phyloP scores from a whole-genome alignment of 2,329 filamentous ascomycete genomes.

The Emmonsiellopsis sp. region DNA sequence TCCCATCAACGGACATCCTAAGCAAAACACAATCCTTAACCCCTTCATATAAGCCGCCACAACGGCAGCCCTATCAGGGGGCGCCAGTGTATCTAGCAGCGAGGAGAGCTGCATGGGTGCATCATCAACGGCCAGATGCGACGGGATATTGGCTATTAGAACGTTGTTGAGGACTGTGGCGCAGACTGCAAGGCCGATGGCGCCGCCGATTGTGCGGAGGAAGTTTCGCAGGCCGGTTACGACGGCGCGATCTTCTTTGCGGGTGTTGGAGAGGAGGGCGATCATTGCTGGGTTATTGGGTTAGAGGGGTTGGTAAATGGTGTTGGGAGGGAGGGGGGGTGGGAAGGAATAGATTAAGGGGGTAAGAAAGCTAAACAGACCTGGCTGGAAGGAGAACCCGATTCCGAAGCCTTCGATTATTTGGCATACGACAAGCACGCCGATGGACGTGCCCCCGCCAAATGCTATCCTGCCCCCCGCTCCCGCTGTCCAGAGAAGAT shows the following conservation, averaged over 20 bases:
- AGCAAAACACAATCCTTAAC: background rate
- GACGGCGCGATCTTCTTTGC: background rate
- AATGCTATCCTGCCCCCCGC: background rate
- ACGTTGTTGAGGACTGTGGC: background rate
- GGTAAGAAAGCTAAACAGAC: background rate
- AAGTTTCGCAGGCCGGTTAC: background rate
- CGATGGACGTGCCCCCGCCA: background rate
- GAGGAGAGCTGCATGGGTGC: background rate
- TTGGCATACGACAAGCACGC: background rate
- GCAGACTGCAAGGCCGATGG: background rate
- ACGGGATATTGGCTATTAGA: background rate
- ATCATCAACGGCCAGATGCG: background rate
- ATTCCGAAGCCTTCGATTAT: background rate
- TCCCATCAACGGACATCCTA: background rate
- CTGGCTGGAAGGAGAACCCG: background rate
- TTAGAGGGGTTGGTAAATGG: background rate
- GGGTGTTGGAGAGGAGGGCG: background rate
- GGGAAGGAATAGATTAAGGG: background rate
- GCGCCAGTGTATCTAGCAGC: background rate
- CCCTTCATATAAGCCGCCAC: background rate
- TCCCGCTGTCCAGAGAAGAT: background rate
- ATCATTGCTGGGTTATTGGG: background rate
- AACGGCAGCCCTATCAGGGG: background rate
- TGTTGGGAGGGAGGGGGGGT: background rate
- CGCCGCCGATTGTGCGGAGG: background rate